These are phyloP conservation scores for Penicillium simplicissimum DNA, from an alignment of 495 filamentous ascomycete species.

Conservation along the genomic window DNA sequence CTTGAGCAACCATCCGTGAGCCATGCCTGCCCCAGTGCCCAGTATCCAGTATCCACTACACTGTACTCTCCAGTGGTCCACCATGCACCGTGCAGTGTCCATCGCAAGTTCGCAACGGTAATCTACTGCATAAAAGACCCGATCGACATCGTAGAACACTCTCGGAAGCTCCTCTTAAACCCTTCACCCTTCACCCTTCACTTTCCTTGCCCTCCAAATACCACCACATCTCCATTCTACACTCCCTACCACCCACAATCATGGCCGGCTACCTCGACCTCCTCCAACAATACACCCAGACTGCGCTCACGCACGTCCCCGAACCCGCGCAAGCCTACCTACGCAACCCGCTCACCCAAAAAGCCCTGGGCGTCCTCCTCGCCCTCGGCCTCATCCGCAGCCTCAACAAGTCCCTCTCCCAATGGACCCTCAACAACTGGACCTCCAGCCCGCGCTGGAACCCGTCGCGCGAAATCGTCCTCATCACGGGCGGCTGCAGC, in stretches of 20 bases:
- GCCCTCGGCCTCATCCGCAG: conserved; percentile 42
- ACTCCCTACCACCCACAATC: background rate
- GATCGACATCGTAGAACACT: background rate
- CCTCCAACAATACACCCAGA: conserved; percentile 32
- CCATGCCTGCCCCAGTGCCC: no score
- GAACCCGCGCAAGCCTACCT: conserved; percentile 30
- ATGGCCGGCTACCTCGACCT: conserved; percentile 32
- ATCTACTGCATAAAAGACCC: conserved; percentile 2
- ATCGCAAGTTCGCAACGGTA: background rate
- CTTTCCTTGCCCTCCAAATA: background rate
- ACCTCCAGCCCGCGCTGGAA: conserved; percentile 41
- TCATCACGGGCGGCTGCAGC: conserved; percentile 59
- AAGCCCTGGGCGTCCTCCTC: conserved; percentile 29
- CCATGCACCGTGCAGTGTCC: background rate
- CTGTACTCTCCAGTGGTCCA: background rate
- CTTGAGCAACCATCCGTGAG: background rate
- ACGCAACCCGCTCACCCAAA: conserved; percentile 32
- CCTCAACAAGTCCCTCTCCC: conserved; percentile 42
- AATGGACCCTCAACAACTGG: conserved; percentile 53
- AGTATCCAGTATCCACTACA: no score
- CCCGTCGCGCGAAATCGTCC: conserved; percentile 52
- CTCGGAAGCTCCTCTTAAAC: background rate
- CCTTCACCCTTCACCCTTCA: background rate
- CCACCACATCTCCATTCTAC: background rate
- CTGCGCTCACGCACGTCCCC: conserved; percentile 31